Evolutionary conservation across 768 basidiomycete genomes (phyloP).

Genomic region (Dacryopinax spathularia): DNA sequence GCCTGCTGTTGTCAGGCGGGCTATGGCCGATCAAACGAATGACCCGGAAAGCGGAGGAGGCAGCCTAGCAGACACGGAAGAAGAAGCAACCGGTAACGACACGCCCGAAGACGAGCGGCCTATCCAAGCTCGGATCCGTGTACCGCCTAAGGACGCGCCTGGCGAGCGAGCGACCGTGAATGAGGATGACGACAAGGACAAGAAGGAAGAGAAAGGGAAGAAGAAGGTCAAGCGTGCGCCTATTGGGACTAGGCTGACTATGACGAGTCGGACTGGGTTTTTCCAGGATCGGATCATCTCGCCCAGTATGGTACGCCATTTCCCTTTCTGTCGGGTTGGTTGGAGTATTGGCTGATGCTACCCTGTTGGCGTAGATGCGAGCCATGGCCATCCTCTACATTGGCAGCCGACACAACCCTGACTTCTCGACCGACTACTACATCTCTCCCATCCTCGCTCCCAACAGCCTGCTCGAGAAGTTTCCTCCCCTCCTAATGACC

Average conservation of each 20-base stretch:
- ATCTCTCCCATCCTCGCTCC: slow-evolving; percentile 92
- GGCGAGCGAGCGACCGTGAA: neutral
- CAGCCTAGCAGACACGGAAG: slow-evolving; percentile 1
- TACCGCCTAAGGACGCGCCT: slow-evolving; percentile 5
- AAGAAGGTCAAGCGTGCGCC: slow-evolving; percentile 29
- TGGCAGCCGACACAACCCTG: slow-evolving; percentile 84
- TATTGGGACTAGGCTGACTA: slow-evolving; percentile 78
- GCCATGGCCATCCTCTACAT: slow-evolving; percentile 98
- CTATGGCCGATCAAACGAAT: neutral
- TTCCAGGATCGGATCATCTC: slow-evolving; percentile 90
- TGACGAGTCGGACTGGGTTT: slow-evolving; percentile 88
- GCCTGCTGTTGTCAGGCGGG: slow-evolving; percentile 1
- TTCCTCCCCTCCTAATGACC: slow-evolving; percentile 86
- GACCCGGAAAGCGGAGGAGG: neutral
- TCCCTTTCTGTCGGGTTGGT: neutral
- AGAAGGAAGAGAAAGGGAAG: slow-evolving; percentile 26
- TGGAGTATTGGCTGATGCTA: neutral
- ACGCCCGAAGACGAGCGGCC: slow-evolving; percentile 22
- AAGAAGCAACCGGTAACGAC: slow-evolving; percentile 27
- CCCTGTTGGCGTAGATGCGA: slow-evolving; percentile 61
- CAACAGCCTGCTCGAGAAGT: slow-evolving; percentile 66
- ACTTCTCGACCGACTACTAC: slow-evolving; percentile 89
- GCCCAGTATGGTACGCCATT: slow-evolving; percentile 68
- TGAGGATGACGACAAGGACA: slow-evolving; percentile 7
- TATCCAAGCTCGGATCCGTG: slow-evolving; percentile 6